Evolutionary conservation across 257 asterid species (phyloP), one percentile per base, ranked within the genome.

Genomic region (Lithospermum erythrorhizon): DNA sequence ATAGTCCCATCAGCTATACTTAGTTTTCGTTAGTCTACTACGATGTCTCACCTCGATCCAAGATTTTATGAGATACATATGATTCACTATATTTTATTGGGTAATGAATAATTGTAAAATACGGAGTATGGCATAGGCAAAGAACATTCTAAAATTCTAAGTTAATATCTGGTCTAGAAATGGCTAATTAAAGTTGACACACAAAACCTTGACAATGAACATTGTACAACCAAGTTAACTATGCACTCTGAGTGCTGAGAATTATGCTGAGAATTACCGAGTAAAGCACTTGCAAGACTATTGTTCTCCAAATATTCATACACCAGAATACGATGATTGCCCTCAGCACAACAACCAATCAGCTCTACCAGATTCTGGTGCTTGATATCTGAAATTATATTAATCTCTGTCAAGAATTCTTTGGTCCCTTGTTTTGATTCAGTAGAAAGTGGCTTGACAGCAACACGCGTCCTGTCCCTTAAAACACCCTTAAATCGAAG

Each of bases 221-320:
- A 52, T 29, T 32, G 51, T 21, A 9, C 32, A 57, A 56, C 17
- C 17, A 21, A 55, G 25, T 55, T 17, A 11, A 41, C 30, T 18
- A 61, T 10, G 49, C 49, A 41, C 13, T 13, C 13, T 41, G 49
- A 41, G 18, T 67, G 22, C 49, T 35, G 63, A 58, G 65, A 9
- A 27, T 45, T 89, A 89, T 67, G 22, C 49, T 35, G 63, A 58
- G 65, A 9, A 27, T 45, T 89, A 89, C 94, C 87, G 10, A 84
- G 84, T 65, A 89, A 73, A 70, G 90, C 88, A 70, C 61, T 76
- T 21, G 94, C 81, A 18, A 89, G 82, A 78, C 95, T 87, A 77
- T 83, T 87, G 76, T 89, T 89, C 77, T 81, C 93, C 89, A 89
- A 13, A 66, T 74, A 89, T 61, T 87, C 97, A 6, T 89, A 89